Evolutionary conservation across 441 rosid genomes (phyloP).

Genomic region (Pelargonium exstipulatum): DNA sequence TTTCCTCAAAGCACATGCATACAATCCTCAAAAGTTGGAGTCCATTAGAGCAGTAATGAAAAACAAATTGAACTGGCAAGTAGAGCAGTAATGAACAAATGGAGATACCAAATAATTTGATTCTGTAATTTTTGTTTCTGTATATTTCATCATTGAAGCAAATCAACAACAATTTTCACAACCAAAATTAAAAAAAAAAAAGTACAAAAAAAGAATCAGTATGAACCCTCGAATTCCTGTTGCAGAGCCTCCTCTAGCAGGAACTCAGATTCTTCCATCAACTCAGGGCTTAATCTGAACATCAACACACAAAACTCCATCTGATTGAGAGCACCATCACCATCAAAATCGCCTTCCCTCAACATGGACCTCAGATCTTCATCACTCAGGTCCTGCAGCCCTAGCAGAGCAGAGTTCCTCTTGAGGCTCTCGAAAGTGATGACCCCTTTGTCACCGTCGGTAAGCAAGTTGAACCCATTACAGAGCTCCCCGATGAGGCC

Average conservation of each 20-base stretch:
- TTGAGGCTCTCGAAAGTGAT: slow-evolving; percentile 52
- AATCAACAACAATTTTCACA: neutral
- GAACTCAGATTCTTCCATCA: slow-evolving; percentile 49
- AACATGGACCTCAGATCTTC: slow-evolving; percentile 52
- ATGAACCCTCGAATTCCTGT: slow-evolving; percentile 31
- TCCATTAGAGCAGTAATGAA: neutral
- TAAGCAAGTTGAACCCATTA: slow-evolving; percentile 48
- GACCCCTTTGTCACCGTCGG: slow-evolving; percentile 45
- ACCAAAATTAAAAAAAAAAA: neutral
- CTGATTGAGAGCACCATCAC: slow-evolving; percentile 55
- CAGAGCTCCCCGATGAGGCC: slow-evolving; percentile 46
- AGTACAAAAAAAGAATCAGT: neutral
- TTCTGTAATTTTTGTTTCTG: neutral
- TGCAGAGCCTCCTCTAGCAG: slow-evolving; percentile 38
- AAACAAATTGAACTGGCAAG: no score
- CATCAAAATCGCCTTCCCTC: slow-evolving; percentile 50
- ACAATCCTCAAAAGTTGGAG: neutral
- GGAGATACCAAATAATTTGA: neutral
- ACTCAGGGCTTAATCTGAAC: slow-evolving; percentile 60
- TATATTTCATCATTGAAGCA: neutral
- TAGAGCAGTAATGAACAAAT: no score
- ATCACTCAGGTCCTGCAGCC: slow-evolving; percentile 47
- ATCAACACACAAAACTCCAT: slow-evolving; percentile 69
- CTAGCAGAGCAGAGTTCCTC: slow-evolving; percentile 42
- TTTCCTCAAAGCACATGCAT: neutral